Base-by-base conservation (phyloP, 2,329 filamentous ascomycete species). In the Colletotrichum higginsianum region DNA sequence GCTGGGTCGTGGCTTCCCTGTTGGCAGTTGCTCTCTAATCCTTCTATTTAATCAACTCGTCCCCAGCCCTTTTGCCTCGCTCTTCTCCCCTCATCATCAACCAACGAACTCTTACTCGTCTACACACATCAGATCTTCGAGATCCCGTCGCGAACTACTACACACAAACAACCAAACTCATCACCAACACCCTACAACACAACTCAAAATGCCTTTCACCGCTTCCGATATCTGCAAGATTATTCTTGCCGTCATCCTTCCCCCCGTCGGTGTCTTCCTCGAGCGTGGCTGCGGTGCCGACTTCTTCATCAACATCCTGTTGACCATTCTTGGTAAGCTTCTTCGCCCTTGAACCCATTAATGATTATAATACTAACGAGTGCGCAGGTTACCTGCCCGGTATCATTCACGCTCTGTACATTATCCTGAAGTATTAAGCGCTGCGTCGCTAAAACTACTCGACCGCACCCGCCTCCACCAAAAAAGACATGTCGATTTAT, bases 391-490 rank as follows among this genome's bases (percentile, higher is more conserved):
- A 87, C 81, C 88, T 95, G 79, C 93, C 92, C 75, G 93, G 94
- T 83, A 95, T 97, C 86, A 94, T 97, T 83, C 95, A 98, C 87
- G 95, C 95, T 74, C 85, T 97, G 86, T 97, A 96, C 89, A 95
- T 97, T 80, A 96, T 97, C 77, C 88, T 96, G 79, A 96, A 96
- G 85, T 96, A 95, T 82, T 97, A 94, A 76, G 67, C 57, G 63
- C 7, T 6, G 35, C 7, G 44, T 55, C 52, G 49, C 50, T 53
- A 50, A 40, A 30, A 67, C 15, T 8, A 18, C 42, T 21, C 38
- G 40, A 60, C 44, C 35, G 49, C 47, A n/a, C 40, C 12, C 40
- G 50, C 42, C 49, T 38, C 40, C 30, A n/a, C 49, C 9, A 68
- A 35, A 40, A 40, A 16, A 21, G 30, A n/a, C 15, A 50, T 56